phyloP scores from a whole-genome alignment of 1,139 yeast genomes.

The Pneumocystis murina region DNA sequence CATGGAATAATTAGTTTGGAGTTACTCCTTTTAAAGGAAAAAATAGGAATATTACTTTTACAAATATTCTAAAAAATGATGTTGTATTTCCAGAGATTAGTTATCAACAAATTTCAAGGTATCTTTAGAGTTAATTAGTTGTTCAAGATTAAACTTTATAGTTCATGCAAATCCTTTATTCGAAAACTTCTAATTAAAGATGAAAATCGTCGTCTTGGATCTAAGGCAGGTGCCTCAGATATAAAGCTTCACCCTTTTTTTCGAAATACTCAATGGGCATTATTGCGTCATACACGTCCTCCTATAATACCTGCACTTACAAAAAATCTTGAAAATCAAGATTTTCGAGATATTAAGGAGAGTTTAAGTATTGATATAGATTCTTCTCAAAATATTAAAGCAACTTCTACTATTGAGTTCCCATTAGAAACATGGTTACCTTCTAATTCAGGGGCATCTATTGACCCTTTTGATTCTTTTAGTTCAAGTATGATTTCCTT shows the following conservation, averaged over 20 bases:
- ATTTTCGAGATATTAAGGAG: conserved; percentile 21
- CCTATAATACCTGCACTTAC: conserved; percentile 87
- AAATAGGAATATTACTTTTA: conserved; percentile 75
- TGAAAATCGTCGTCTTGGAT: conserved; percentile 75
- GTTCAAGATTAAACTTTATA: conserved; percentile 39
- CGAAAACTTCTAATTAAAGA: conserved; percentile 74
- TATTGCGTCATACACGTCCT: conserved; percentile 78
- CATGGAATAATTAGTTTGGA: conserved; percentile 36
- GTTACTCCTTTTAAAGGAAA: conserved; percentile 92
- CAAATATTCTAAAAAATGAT: conserved; percentile 71
- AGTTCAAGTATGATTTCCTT: background rate
- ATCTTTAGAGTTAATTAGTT: conserved; percentile 16
- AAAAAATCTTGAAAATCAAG: conserved; percentile 29
- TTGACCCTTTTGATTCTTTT: background rate
- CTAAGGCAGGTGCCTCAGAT: conserved; percentile 87
- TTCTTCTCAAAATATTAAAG: background rate
- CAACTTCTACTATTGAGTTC: background rate
- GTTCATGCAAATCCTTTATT: conserved; percentile 62
- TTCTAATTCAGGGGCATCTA: background rate
- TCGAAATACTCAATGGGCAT: conserved; percentile 87
- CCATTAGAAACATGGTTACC: background rate
- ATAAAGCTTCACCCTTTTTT: conserved; percentile 80
- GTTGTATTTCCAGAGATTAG: conserved; percentile 46
- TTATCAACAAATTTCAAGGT: conserved; percentile 8
- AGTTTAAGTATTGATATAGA: conserved; percentile 24